Conservation (phyloP, 495 filamentous ascomycete genomes). For the Aspergillus bertholletiae region DNA sequence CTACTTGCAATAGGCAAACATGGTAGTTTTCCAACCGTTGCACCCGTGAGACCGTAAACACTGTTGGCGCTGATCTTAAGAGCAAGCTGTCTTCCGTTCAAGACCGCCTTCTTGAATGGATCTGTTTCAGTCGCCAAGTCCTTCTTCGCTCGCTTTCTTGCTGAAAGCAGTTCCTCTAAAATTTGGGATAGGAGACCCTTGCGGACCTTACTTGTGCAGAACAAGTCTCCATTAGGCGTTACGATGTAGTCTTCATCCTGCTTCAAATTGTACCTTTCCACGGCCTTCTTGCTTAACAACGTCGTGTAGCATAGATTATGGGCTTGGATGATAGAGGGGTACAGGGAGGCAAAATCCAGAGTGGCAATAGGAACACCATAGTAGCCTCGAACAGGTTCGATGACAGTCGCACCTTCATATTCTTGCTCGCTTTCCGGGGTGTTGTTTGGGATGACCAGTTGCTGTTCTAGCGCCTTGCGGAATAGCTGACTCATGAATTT, state of each 20-base stretch:
- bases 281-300: slow-evolving; percentile 71
- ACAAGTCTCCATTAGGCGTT: slow-evolving; percentile 91
- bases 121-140: slow-evolving; percentile 90
- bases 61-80: slow-evolving; percentile 97
- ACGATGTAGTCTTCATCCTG: slow-evolving; percentile 95
- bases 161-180: slow-evolving; percentile 84
- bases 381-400: slow-evolving; percentile 88
- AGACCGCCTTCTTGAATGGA: slow-evolving; percentile 92
- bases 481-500: slow-evolving; percentile 98
- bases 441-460: slow-evolving; percentile 88
- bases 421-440: slow-evolving; percentile 67
- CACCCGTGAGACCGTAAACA: slow-evolving; percentile 96
- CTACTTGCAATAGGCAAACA: slow-evolving; percentile 95
- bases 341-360: slow-evolving; percentile 97
- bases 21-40: slow-evolving; percentile 91
- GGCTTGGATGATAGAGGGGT: slow-evolving; percentile 97
- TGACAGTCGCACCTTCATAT: slow-evolving; percentile 97
- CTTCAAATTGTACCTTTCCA: slow-evolving; percentile 67
- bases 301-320: slow-evolving; percentile 99
- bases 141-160: slow-evolving; percentile 89
- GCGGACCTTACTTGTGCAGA: slow-evolving; percentile 80
- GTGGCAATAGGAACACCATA: slow-evolving; percentile 94
- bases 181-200: slow-evolving; percentile 94
- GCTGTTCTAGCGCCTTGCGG: slow-evolving; percentile 87
- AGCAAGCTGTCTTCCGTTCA: slow-evolving; percentile 96